A percentile compares a stretch with the other conserved stretches of the same genome.
Conservation (phyloP, 75 land plant genomes). For the Selaginella moellendorffii region DNA sequence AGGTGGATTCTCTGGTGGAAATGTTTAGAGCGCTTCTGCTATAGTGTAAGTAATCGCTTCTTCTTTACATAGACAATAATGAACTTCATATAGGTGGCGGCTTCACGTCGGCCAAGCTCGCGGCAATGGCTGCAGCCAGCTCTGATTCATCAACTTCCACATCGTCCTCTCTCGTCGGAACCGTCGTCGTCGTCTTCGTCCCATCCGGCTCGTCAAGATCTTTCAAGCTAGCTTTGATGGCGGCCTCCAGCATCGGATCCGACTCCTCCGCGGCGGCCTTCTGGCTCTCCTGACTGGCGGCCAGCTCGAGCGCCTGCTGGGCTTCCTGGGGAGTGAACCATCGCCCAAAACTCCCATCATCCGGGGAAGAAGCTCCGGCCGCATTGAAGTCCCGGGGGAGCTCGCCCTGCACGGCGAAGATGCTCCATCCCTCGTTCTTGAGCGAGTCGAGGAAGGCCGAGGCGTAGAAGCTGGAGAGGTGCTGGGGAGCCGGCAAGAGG, state of each 20-base stretch:
- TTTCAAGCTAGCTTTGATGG: slow-evolving; percentile 45
- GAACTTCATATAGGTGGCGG: no score
- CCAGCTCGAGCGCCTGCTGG: slow-evolving; percentile 1
- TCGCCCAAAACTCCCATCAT: slow-evolving; percentile 55
- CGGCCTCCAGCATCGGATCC: slow-evolving; percentile 28
- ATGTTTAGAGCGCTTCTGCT: no score
- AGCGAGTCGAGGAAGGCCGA: slow-evolving; percentile 72
- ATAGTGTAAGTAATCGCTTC: no score
- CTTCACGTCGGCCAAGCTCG: slow-evolving; percentile 26
- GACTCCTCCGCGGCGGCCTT: slow-evolving; percentile 10
- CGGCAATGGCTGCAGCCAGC: slow-evolving; percentile 31
- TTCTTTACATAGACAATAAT: no score
- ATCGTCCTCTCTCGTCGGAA: no score
- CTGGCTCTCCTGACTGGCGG: neutral
- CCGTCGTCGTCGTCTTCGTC: neutral
- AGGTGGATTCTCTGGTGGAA: no score
- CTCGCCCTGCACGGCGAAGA: slow-evolving; percentile 73
- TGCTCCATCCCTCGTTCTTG: slow-evolving; percentile 74
- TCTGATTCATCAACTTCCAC: slow-evolving; percentile 19
- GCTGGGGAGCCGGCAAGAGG: slow-evolving; percentile 70
- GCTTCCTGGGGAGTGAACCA: slow-evolving; percentile 78
- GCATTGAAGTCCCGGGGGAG: slow-evolving; percentile 60
- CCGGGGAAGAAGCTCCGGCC: slow-evolving; percentile 29
- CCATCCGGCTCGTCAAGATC: slow-evolving; percentile 9
- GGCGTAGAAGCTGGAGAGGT: slow-evolving; percentile 76